A percentile compares a stretch with the other conserved stretches of the same genome.
These are phyloP conservation scores for Phytophthora idaei DNA, from an alignment of 352 stramenopile species.

Conservation along the genomic window DNA sequence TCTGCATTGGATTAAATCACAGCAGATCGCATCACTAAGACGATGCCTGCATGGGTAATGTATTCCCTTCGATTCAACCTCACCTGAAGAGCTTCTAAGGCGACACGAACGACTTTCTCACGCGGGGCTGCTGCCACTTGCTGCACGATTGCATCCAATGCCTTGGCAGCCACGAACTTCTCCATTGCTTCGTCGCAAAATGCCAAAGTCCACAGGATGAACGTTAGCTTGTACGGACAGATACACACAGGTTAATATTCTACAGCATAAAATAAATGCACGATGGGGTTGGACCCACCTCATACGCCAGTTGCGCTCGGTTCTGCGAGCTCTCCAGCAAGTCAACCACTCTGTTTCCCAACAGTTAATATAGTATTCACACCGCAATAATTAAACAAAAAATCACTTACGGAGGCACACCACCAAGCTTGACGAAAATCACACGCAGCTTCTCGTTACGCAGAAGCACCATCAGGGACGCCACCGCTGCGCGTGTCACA, in stretches of 20 bases:
- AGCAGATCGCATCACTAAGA: conserved; percentile 1
- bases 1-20: conserved; percentile 38
- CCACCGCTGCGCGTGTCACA: conserved; percentile 85
- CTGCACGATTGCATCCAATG: conserved; percentile 75
- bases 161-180: conserved; percentile 72
- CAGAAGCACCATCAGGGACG: conserved; percentile 93
- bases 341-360: conserved; percentile 57
- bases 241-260: neutral
- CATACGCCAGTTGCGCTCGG: conserved; percentile 95
- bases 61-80: neutral
- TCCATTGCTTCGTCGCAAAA: conserved; percentile 89
- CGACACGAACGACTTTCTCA: conserved; percentile 97
- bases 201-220: conserved; percentile 97
- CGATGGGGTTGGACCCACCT: conserved; percentile 41
- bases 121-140: conserved; percentile 92
- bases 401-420: conserved; percentile 86
- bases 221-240: conserved; percentile 80
- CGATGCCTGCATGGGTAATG: neutral
- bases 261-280: neutral
- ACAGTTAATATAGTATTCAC: conserved; percentile 10
- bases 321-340: conserved; percentile 80
- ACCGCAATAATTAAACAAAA: neutral
- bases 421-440: conserved; percentile 91
- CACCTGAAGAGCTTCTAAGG: conserved; percentile 92
- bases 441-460: conserved; percentile 87